These are phyloP conservation scores for Chrysophaeum taylorii DNA, from an alignment of 352 stramenopile genomes.

Conservation along the genomic window DNA sequence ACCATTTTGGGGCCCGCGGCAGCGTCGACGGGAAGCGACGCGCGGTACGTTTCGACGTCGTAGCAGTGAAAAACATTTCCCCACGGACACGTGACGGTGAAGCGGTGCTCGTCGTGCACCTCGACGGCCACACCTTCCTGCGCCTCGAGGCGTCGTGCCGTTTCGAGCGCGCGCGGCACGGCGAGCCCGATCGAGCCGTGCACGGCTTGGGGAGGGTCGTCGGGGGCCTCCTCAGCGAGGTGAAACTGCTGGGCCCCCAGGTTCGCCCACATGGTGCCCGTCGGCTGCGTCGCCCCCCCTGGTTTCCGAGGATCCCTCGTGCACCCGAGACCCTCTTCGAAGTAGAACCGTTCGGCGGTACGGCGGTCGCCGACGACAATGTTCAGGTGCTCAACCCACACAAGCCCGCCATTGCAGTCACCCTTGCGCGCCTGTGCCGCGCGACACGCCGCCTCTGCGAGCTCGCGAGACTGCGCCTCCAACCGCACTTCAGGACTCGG, in stretches of 20 bases:
- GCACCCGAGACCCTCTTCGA: conserved; percentile 3
- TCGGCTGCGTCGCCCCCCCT: not conserved
- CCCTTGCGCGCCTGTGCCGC: not conserved
- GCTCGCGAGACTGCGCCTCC: too few species aligned
- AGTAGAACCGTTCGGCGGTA: conserved; percentile 6
- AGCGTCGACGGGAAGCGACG: not conserved
- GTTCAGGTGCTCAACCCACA: conserved; percentile 8
- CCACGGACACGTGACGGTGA: not conserved
- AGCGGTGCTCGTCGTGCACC: not conserved
- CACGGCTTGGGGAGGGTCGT: conserved; percentile 2
- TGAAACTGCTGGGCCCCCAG: conserved; percentile 7
- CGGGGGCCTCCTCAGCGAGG: not conserved
- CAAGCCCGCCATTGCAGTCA: not conserved
- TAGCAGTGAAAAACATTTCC: conserved; percentile 10
- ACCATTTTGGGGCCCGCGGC: too few species aligned
- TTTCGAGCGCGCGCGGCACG: not conserved
- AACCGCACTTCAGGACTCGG: too few species aligned
- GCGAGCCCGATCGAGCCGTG: not conserved
- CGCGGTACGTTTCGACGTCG: not conserved
- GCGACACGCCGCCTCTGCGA: too few species aligned
- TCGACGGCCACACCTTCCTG: not conserved
- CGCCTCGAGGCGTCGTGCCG: not conserved
- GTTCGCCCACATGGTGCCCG: conserved; percentile 9
- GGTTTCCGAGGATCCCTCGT: not conserved
- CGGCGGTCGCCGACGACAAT: conserved; percentile 7